Base-by-base conservation (phyloP, 257 asterid species). In the Ilex asprella region DNA sequence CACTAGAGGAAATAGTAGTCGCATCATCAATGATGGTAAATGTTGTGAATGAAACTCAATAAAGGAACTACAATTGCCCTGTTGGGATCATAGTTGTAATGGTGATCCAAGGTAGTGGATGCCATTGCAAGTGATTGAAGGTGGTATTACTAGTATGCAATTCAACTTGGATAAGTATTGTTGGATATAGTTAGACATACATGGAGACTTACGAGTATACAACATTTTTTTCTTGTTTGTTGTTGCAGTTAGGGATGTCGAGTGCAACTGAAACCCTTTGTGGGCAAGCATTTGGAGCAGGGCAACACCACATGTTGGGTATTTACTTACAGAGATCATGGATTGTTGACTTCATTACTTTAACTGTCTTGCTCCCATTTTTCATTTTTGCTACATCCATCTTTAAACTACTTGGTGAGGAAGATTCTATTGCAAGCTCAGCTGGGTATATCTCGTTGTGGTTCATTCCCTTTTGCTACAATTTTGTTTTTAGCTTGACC, bases 191-290 rank as follows among this genome's bases (percentile, higher is more conserved):
- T n/a, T n/a, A n/a, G n/a, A n/a, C n/a, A n/a, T n/a, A n/a, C n/a
- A n/a, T n/a, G n/a, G n/a, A n/a, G n/a, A n/a, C n/a, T n/a, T n/a
- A n/a, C n/a, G n/a, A n/a, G n/a, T n/a, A n/a, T n/a, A n/a, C n/a
- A n/a, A n/a, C 16, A 59, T 31, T 49, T 62, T 16, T 21, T 0
- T 0, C 1, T 3, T 44, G 21, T 30, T 57, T 53, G 10, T 16
- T 71, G 50, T 50, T 61, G 65, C 84, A 91, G 97, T 71, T 91
- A 64, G 97, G 97, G 65, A 91, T 91, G 97, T 87, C 97, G 7
- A 91, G 97, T 78, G 97, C 97, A 39, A 91, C 97, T 2, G 97
- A 91, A 67, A 91, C 97, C 12, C 91, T 91, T 0, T 91, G 97
- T 50, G 97, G 97, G 60, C 97, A 91, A 82, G 95, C 97, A 47